Percentiles rank a stretch among this genome's conserved stretches.
These are phyloP conservation scores for Pleurotus citrinopileatus DNA, from an alignment of 768 basidiomycete genomes.

Conservation along the genomic window DNA sequence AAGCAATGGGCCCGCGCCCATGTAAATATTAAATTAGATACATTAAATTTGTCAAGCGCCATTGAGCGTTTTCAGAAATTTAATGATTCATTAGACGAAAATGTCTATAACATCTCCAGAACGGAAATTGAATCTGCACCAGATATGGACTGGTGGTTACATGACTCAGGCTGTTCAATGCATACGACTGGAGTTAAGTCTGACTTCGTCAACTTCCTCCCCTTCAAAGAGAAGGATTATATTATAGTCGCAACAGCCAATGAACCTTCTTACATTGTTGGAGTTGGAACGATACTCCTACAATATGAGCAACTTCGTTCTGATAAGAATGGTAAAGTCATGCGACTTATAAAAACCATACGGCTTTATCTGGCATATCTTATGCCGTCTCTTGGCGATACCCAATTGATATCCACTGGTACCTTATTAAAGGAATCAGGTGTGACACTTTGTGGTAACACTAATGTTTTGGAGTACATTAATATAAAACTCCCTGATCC, in stretches of 20 bases:
- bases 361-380: background rate
- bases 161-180: background rate
- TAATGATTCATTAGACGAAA: too few species aligned
- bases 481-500: background rate
- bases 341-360: background rate
- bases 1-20: too few species aligned
- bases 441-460: background rate
- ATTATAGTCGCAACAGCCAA: background rate
- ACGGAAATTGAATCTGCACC: too few species aligned
- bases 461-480: background rate
- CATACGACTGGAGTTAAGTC: slow-evolving; percentile 16
- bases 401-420: background rate
- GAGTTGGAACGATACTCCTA: background rate
- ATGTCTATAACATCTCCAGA: too few species aligned
- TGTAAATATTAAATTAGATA: too few species aligned
- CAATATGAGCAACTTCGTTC: background rate
- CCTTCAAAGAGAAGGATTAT: background rate
- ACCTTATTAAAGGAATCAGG: background rate
- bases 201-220: background rate
- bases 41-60: too few species aligned
- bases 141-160: background rate
- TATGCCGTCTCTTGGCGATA: background rate
- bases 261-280: background rate
- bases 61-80: too few species aligned
- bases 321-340: background rate